Percentiles rank a stretch among this genome's conserved stretches.
Evolutionary conservation across 305 asterid genomes (phyloP).

Genomic region (Rubia peregrina): DNA sequence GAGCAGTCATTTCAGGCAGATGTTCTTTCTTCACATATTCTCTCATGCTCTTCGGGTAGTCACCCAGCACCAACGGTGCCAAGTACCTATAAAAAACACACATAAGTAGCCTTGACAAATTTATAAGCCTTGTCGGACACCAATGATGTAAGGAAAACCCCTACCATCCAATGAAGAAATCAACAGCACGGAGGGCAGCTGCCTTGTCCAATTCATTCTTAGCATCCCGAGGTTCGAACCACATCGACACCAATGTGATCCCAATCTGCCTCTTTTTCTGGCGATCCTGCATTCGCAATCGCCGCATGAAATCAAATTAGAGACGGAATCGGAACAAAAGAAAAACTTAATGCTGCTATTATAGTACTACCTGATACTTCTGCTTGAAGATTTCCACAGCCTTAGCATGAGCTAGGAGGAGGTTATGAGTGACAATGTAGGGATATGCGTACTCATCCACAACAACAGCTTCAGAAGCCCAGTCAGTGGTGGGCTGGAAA

Average conservation of each 20-base stretch:
- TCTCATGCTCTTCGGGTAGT: slow-evolving; percentile 10
- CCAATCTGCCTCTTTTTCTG: slow-evolving; percentile 7
- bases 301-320: not conserved
- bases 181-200: slow-evolving; percentile 19
- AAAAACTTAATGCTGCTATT: not conserved
- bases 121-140: not conserved
- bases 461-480: not conserved
- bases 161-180: slow-evolving; percentile 26
- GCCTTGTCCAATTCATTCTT: slow-evolving; percentile 6
- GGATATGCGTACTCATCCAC: not conserved
- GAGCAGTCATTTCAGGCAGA: not conserved
- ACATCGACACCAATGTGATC: slow-evolving; percentile 16
- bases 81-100: not conserved
- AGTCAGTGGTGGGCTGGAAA: not conserved
- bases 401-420: slow-evolving; percentile 24
- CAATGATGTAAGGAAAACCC: not conserved
- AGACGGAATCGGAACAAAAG: not conserved
- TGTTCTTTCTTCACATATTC: not conserved
- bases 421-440: slow-evolving; percentile 20
- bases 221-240: slow-evolving; percentile 20
- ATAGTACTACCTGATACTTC: slow-evolving; percentile 24
- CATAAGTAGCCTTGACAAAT: not conserved
- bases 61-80: not conserved
- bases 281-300: not conserved
- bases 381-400: slow-evolving; percentile 15